A percentile compares a stretch with the other conserved stretches of the same genome.
phyloP scores from a whole-genome alignment of 2,329 filamentous ascomycete species.

The Penicillium sp. region DNA sequence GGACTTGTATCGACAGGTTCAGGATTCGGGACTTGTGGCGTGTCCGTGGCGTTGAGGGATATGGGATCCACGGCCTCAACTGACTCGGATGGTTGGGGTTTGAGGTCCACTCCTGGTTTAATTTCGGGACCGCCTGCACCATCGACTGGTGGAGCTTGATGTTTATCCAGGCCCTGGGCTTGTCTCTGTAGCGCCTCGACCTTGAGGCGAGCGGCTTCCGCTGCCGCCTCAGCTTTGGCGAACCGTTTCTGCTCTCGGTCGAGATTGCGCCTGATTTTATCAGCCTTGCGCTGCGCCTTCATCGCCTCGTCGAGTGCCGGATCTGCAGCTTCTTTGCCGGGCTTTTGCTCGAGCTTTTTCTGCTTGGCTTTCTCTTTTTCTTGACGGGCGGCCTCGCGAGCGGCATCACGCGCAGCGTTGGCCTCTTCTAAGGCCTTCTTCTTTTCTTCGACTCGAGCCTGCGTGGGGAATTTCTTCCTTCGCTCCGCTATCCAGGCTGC shows the following conservation, averaged over 20 bases:
- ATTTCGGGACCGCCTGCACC: neutral
- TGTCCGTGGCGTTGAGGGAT: neutral
- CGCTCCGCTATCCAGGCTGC: conserved; percentile 76
- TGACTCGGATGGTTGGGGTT: neutral
- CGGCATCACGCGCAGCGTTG: conserved; percentile 42
- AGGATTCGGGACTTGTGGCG: neutral
- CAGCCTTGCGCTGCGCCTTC: conserved; percentile 39
- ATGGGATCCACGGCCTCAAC: neutral
- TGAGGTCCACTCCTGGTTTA: neutral
- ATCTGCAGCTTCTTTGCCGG: conserved; percentile 18
- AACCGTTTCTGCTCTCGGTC: conserved; percentile 59
- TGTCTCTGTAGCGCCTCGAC: conserved; percentile 31
- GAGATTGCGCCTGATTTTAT: conserved; percentile 46
- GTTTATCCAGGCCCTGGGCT: conserved; percentile 9
- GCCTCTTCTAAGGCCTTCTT: conserved; percentile 62
- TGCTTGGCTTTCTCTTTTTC: conserved; percentile 36
- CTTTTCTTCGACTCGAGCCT: conserved; percentile 58
- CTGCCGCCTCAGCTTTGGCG: conserved; percentile 43
- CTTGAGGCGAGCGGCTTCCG: conserved; percentile 35
- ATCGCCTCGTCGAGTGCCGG: conserved; percentile 31
- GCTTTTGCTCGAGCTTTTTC: conserved; percentile 24
- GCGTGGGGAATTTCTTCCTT: conserved; percentile 73
- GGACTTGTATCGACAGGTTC: neutral
- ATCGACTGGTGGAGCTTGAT: neutral
- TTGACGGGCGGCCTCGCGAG: conserved; percentile 35